Conservation (phyloP, 2,329 filamentous ascomycete species). For the Cryphonectria japonica region DNA sequence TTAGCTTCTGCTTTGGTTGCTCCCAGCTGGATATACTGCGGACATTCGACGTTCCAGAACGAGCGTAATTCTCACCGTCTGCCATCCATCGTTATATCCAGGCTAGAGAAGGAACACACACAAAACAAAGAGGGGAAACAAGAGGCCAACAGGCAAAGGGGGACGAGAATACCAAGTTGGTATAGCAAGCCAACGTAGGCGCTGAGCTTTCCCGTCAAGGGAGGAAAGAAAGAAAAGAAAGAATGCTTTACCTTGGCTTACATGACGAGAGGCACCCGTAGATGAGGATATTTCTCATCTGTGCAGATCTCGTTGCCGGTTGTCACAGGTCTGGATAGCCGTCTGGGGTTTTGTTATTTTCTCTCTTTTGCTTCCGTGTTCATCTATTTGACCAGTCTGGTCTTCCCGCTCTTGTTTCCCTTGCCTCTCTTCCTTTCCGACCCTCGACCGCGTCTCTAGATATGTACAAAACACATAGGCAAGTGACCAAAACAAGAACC, state of each 20-base stretch:
- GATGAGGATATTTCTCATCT: no score
- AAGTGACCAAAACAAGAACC: conserved; percentile 11
- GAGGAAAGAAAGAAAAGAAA: no score
- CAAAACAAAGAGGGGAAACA: no score
- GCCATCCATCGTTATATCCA: not conserved
- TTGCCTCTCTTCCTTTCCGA: not conserved
- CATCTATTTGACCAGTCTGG: conserved; percentile 6
- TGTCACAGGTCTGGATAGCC: not conserved
- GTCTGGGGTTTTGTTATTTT: not conserved
- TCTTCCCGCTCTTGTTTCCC: not conserved
- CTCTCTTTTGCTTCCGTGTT: not conserved
- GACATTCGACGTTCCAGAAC: not conserved
- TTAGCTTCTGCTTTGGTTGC: not conserved
- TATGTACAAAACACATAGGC: conserved; percentile 22
- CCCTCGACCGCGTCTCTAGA: not conserved
- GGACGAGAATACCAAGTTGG: no score
- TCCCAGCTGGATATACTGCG: not conserved
- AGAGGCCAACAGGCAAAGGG: no score
- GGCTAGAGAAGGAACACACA: not conserved
- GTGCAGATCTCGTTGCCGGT: no score
- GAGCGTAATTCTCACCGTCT: not conserved
- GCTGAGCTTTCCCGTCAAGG: no score
- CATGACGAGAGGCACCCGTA: no score
- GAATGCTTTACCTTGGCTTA: no score
- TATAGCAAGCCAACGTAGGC: no score